Base-by-base conservation (phyloP, 2,329 filamentous ascomycete genomes). In the Xylaria sp. region DNA sequence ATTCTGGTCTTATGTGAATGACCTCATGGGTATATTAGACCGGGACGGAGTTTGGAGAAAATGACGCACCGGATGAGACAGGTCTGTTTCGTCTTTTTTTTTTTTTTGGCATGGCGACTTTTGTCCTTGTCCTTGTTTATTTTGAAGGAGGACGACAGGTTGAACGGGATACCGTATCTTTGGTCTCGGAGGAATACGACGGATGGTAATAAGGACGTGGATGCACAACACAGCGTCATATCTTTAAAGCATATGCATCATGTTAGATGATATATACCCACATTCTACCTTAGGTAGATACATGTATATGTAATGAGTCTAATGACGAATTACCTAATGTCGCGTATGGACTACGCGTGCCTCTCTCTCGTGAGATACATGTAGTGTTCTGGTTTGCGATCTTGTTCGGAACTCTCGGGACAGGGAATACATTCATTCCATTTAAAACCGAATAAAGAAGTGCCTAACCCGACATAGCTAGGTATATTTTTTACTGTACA, bases 251-350 rank as follows among this genome's bases (percentile, higher is more conserved):
- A 64, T 64, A 60, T 50, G 61, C 61, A 62, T 64, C 38, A 56
- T 44, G 56, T 63, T 67, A 67, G 33, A 42, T 50, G 61, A 66
- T 54, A 63, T 64, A 67, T 67, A 63, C 61, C 47, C 47, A 59
- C 25, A 55, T 36, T 59, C 47, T 49, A 42, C 39, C 31, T n/a
- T n/a, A n/a, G n/a, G n/a, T 60, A 59, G 33, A 62, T 53, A 62
- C 27, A 51, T 51, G 49, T 51, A 51, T 51, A 51, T 57, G 51
- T 57, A 61, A 65, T 50, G 22, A 63, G 33, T 57, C 44, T 57
- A 61, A 65, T 50, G 22, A 63, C 54, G 38, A 58, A 63, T 58
- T 49, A 47, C 29, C 13, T 29, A 51, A 49, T 39, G 1, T 51
- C 20, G 22, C 6, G 2, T 27, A 38, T 31, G 36, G 1, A 25